These are phyloP conservation scores for Rubroboletus pulcherrimus DNA, from an alignment of 768 basidiomycete species.

Conservation along the genomic window DNA sequence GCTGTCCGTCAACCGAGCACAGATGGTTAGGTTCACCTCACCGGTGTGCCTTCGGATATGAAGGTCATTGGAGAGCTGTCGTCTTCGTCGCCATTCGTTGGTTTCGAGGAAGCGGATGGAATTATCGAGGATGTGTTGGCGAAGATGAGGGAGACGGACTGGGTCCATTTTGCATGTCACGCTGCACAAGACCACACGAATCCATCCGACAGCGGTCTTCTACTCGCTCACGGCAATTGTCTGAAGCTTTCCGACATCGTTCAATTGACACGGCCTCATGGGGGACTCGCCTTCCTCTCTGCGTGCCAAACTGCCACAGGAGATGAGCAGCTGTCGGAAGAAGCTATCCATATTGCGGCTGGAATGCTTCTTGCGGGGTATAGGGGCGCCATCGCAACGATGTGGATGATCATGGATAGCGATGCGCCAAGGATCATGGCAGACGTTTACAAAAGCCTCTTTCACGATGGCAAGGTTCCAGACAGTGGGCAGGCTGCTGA, in stretches of 20 bases:
- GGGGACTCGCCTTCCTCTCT: constrained; percentile 41
- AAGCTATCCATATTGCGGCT: constrained; percentile 42
- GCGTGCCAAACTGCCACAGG: constrained; percentile 46
- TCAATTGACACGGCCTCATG: constrained; percentile 11
- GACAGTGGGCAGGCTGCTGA: too few species aligned
- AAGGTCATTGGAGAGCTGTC: background rate
- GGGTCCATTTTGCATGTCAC: background rate
- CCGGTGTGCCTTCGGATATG: too few species aligned
- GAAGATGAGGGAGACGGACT: background rate
- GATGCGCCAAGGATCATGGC: too few species aligned
- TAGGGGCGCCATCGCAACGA: constrained; percentile 37
- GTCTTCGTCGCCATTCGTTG: background rate
- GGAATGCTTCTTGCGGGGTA: constrained; percentile 36
- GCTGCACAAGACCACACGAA: background rate
- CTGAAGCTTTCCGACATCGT: constrained; percentile 6
- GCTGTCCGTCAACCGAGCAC: too few species aligned
- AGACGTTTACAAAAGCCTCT: too few species aligned
- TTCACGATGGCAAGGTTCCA: too few species aligned
- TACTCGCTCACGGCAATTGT: background rate
- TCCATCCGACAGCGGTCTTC: constrained; percentile 23
- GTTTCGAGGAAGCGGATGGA: background rate
- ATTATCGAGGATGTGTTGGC: background rate
- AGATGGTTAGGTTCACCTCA: too few species aligned
- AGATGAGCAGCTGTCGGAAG: constrained; percentile 31
- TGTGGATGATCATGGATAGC: constrained; percentile 36